Evolutionary conservation across 2,329 filamentous ascomycete genomes (phyloP).

Genomic region (Diplodia sapinea): DNA sequence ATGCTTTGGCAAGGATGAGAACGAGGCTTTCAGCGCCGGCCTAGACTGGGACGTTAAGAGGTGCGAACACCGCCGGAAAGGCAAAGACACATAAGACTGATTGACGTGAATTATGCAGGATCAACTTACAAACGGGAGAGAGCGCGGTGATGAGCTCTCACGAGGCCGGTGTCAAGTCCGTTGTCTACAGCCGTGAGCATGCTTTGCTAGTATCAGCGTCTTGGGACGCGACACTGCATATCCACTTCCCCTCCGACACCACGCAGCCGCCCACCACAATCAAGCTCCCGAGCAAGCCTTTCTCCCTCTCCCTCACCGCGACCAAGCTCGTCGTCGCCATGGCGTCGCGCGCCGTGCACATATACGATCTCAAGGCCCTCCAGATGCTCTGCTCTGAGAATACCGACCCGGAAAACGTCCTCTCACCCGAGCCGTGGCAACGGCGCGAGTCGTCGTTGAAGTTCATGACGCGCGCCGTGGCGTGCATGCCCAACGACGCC

Average conservation of each 20-base stretch:
- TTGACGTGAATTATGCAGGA: conserved; percentile 48
- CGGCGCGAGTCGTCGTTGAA: conserved; percentile 91
- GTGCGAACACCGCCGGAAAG: conserved; percentile 52
- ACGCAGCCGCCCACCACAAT: conserved; percentile 66
- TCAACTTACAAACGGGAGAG: conserved; percentile 74
- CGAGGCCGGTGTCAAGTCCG: conserved; percentile 76
- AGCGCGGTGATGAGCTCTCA: conserved; percentile 81
- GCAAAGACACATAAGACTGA: background rate
- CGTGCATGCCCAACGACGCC: conserved; percentile 95
- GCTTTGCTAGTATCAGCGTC: conserved; percentile 84
- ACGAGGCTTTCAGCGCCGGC: conserved; percentile 83
- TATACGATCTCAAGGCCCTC: conserved; percentile 84
- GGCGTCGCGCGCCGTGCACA: conserved; percentile 90
- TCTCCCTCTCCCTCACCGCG: conserved; percentile 77
- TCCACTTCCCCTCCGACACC: conserved; percentile 69
- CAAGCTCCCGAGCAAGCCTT: conserved; percentile 81
- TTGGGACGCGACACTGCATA: conserved; percentile 90
- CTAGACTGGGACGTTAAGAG: conserved; percentile 85
- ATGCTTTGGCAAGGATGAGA: conserved; percentile 83
- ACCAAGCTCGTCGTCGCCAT: conserved; percentile 95
- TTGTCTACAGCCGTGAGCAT: conserved; percentile 80
- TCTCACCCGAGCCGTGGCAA: conserved; percentile 81
- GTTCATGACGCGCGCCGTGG: conserved; percentile 91
- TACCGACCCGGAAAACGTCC: conserved; percentile 47
- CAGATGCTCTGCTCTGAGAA: conserved; percentile 60